A percentile compares a stretch with the other conserved stretches of the same genome.
phyloP scores from a whole-genome alignment of 1,284 basidiomycete genomes.

The Xanthoconium separans region DNA sequence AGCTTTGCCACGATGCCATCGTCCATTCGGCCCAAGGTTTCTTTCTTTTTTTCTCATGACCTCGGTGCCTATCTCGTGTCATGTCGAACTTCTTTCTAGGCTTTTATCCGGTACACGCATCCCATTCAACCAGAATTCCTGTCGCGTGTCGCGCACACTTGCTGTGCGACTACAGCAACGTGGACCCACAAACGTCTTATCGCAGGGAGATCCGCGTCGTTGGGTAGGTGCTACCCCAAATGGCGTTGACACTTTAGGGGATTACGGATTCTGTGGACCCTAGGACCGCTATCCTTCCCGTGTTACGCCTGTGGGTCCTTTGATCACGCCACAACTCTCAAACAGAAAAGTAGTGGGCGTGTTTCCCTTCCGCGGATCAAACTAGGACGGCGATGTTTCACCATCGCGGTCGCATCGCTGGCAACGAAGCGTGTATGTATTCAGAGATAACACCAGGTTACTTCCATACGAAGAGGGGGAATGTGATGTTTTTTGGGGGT shows the following conservation, averaged over 20 bases:
- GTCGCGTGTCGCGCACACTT: neutral
- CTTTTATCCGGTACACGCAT: neutral
- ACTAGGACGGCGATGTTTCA: neutral
- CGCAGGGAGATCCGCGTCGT: constrained; percentile 9
- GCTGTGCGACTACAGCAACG: constrained; percentile 17
- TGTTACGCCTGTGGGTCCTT: neutral
- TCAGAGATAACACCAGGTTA: constrained; percentile 24
- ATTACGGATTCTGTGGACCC: neutral
- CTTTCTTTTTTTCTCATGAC: constrained; percentile 15
- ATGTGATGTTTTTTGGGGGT: neutral
- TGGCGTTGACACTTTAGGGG: neutral
- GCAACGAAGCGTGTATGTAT: constrained; percentile 8
- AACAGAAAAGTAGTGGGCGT: neutral
- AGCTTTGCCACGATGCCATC: constrained; percentile 8
- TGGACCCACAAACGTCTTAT: constrained; percentile 26
- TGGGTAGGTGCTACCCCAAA: neutral
- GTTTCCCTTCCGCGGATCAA: constrained; percentile 12
- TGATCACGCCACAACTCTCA: neutral
- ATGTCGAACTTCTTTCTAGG: constrained; percentile 4
- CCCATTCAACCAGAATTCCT: neutral
- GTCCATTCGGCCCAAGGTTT: neutral
- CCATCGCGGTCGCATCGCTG: constrained; percentile 12
- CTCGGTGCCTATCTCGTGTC: constrained; percentile 7
- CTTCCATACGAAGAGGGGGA: constrained; percentile 9
- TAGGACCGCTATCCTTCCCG: neutral